phyloP scores from a whole-genome alignment of 768 basidiomycete genomes.

The Phylloporus rhodoxanthus region DNA sequence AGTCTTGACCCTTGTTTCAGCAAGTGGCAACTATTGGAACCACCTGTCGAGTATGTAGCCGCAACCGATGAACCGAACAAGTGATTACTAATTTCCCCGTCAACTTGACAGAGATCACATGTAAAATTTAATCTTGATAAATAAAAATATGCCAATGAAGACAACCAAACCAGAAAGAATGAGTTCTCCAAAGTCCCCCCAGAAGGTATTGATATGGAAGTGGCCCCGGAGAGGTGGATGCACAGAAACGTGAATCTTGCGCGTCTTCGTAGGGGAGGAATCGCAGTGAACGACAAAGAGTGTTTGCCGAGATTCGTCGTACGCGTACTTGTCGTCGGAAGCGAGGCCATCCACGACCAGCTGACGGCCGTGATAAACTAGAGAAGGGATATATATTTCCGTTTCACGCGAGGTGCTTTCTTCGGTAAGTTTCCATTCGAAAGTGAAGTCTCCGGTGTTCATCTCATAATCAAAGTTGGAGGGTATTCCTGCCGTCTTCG shows the following conservation, averaged over 20 bases:
- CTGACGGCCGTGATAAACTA: constrained; percentile 51
- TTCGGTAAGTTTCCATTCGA: constrained; percentile 46
- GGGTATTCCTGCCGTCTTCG: constrained; percentile 86
- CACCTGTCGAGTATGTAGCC: too few species aligned
- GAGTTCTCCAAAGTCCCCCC: constrained; percentile 48
- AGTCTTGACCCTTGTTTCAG: neutral
- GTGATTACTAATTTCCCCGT: neutral
- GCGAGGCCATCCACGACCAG: constrained; percentile 55
- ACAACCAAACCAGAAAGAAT: constrained; percentile 29
- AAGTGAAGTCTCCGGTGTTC: constrained; percentile 61
- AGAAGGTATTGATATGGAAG: constrained; percentile 59
- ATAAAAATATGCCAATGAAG: constrained; percentile 27
- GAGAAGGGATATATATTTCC: constrained; percentile 75
- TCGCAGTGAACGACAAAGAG: constrained; percentile 55
- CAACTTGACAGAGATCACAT: constrained; percentile 11
- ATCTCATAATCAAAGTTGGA: constrained; percentile 69
- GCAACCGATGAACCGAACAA: neutral
- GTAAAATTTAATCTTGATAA: constrained; percentile 27
- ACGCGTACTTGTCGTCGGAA: constrained; percentile 43
- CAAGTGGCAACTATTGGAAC: neutral
- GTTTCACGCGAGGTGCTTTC: constrained; percentile 50
- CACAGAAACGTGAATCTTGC: constrained; percentile 51
- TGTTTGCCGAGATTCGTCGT: constrained; percentile 68
- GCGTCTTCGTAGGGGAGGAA: constrained; percentile 34
- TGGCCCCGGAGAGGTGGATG: constrained; percentile 44